A percentile compares a stretch with the other conserved stretches of the same genome.
phyloP scores from a whole-genome alignment of 139 green algal species.

The Auxenochlorella protothecoides region DNA sequence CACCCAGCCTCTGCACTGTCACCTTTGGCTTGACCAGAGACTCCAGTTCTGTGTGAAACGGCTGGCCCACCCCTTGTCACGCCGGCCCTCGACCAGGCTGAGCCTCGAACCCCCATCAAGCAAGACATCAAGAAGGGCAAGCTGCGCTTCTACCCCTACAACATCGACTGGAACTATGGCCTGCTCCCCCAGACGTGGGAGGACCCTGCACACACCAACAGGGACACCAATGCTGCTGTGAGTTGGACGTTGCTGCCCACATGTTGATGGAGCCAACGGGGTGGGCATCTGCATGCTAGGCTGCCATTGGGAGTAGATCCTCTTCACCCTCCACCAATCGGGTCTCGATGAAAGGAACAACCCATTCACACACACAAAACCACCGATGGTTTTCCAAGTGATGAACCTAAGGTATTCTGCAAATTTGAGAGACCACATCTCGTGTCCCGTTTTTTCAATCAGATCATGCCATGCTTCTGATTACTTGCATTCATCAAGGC shows the following conservation, averaged over 20 bases:
- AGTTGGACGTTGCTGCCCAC: neutral
- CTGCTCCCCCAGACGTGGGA: slow-evolving; percentile 98
- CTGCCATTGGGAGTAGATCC: neutral
- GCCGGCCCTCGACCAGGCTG: slow-evolving; percentile 53
- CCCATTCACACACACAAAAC: slow-evolving; percentile 14
- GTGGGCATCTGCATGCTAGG: neutral
- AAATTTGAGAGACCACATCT: slow-evolving; percentile 18
- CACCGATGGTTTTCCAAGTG: neutral
- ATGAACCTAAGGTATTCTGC: slow-evolving; percentile 19
- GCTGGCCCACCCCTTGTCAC: neutral
- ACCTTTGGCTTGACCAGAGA: no score
- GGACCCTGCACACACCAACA: slow-evolving; percentile 68
- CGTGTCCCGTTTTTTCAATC: no score
- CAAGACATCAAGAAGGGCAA: slow-evolving; percentile 99
- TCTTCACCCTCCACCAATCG: neutral
- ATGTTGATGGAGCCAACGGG: no score
- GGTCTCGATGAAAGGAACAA: slow-evolving; percentile 18
- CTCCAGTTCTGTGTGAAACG: no score
- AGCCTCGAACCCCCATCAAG: slow-evolving; percentile 94
- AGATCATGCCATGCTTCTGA: no score
- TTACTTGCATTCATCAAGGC: no score
- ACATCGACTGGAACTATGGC: slow-evolving; percentile 99
- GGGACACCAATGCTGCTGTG: slow-evolving; percentile 42
- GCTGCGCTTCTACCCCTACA: slow-evolving; percentile 97
- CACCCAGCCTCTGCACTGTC: no score